These are phyloP conservation scores for Persicaria tinctoria DNA, from an alignment of 148 eudicot genomes.

Conservation along the genomic window DNA sequence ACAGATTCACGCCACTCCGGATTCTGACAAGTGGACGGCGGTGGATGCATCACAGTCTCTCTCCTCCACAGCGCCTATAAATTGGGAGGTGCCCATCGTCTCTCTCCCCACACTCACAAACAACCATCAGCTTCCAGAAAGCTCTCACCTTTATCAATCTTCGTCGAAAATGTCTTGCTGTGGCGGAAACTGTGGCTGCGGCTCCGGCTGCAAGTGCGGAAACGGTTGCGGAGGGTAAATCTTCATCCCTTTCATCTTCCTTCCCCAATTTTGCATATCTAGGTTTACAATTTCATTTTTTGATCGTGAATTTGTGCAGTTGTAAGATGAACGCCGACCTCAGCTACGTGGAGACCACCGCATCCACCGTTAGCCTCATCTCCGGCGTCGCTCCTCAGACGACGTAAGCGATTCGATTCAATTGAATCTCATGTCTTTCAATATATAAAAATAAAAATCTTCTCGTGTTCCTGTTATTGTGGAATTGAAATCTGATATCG, in stretches of 20 bases:
- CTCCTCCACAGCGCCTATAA: constrained; percentile 22
- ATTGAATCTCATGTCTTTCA: background rate
- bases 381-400: constrained; percentile 50
- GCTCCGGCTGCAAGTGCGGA: constrained; percentile 71
- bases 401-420: constrained; percentile 23
- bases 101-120: background rate
- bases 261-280: background rate
- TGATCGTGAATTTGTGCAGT: constrained; percentile 19
- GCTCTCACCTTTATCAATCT: background rate
- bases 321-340: constrained; percentile 68
- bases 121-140: background rate
- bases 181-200: constrained; percentile 76
- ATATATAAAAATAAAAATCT: background rate
- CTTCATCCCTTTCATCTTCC: background rate
- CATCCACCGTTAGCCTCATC: constrained; percentile 25
- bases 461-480: background rate
- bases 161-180: constrained; percentile 66
- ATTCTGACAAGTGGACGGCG: constrained; percentile 40
- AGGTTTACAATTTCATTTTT: background rate
- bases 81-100: constrained; percentile 3
- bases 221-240: constrained; percentile 69
- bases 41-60: constrained; percentile 18
- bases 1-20: background rate
- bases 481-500: background rate
- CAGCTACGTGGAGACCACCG: constrained; percentile 33